Percentiles rank a stretch among this genome's conserved stretches.
Conservation (phyloP, 2,329 filamentous ascomycete species). For the Penicillium griseofulvum region DNA sequence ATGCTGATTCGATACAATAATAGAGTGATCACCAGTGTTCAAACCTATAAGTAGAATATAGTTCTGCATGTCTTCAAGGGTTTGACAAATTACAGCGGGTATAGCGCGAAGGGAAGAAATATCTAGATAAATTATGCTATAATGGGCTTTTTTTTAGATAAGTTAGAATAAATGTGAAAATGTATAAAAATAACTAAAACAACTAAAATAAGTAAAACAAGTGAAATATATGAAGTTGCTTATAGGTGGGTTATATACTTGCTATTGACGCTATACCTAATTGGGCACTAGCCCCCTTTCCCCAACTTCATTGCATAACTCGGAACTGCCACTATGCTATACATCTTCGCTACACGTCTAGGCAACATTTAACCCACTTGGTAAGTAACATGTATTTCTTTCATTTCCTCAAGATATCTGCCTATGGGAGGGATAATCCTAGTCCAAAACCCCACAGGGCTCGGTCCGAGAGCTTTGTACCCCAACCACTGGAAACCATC, state of each 20-base stretch:
- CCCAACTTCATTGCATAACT: constrained; percentile 2
- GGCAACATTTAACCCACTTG: background rate
- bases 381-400: background rate
- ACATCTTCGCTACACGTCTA: background rate
- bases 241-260: background rate
- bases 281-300: constrained; percentile 7
- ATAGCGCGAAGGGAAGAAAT: constrained; percentile 12
- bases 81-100: constrained; percentile 13
- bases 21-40: background rate
- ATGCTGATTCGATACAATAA: background rate
- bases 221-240: background rate
- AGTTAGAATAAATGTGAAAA: background rate
- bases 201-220: background rate
- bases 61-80: background rate
- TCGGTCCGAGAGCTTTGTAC: constrained; percentile 7
- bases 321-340: background rate
- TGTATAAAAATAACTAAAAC: background rate
- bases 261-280: background rate
- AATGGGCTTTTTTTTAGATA: background rate
- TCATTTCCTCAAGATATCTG: background rate
- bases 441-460: constrained; percentile 1
- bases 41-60: background rate
- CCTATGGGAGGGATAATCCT: background rate
- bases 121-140: background rate
- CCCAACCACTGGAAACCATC: constrained; percentile 9